Evolutionary conservation across 345 rosid genomes (phyloP), one percentile per base, ranked within the genome.

Genomic region (Heritiera littoralis): DNA sequence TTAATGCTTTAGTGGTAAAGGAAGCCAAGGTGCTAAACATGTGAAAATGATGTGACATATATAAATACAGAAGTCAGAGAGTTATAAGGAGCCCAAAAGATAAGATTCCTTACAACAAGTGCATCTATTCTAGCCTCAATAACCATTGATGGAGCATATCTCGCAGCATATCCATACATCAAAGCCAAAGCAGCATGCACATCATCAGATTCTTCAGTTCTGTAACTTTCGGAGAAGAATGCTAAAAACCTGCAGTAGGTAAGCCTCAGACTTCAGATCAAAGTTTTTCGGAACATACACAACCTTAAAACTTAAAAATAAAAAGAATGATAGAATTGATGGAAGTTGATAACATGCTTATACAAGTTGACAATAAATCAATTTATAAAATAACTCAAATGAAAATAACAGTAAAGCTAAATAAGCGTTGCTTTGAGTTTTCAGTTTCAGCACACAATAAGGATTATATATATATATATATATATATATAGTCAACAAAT

Each of bases 81-180:
- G 6, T 38, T 35, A 35, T 73, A 55, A 73, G 64, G 45, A 56
- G 48, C 30, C 56, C 68, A 78, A 82, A 67, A 60, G 64, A 69
- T 58, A 76, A 77, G 66, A 66, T 78, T 35, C 51, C 99, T 80
- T 95, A 95, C 99, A 82, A 95, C 89, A 80, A 95, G 96, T 55
- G 98, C 99, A 83, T 95, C 94, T 77, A 95, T 95, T 87, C 99
- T 90, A 82, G 98, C 99, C 88, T 95, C 98, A 84, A 95, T 95
- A 80, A 95, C 97, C 38, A 94, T 83, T 79, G 99, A 86, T 46
- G 99, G 98, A 54, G 99, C 99, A 88, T 95, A 95, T 89, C 92
- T 92, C 77, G 99, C 99, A 79, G 99, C 98, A 91, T 93, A 95
- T 84, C 99, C 99, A 81, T 95, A 95, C 99, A 95, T 95, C 87